A percentile compares a stretch with the other conserved stretches of the same genome.
Evolutionary conservation across 2,329 filamentous ascomycete species (phyloP).

Genomic region (Colletotrichum sp.): DNA sequence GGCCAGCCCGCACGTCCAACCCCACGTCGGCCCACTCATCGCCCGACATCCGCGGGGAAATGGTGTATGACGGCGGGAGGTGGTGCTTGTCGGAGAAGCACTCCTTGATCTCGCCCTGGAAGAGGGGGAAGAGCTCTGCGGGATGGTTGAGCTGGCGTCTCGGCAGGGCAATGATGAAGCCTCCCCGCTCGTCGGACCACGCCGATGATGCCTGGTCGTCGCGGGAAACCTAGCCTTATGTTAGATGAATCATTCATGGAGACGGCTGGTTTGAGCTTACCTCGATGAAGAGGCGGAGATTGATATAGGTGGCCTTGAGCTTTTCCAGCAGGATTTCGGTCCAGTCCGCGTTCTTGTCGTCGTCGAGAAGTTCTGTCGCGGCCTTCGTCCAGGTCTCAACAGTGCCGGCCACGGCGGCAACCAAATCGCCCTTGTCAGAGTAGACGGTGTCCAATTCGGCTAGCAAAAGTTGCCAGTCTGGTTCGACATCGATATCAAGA

Average conservation of each 20-base stretch:
- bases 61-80: background rate
- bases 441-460: constrained; percentile 41
- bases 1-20: constrained; percentile 33
- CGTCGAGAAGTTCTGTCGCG: constrained; percentile 46
- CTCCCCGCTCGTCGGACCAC: constrained; percentile 40
- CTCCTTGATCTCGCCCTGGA: constrained; percentile 37
- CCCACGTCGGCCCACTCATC: constrained; percentile 53
- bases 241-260: background rate
- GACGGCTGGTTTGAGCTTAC: constrained; percentile 25
- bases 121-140: constrained; percentile 38
- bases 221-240: constrained; percentile 23
- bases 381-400: constrained; percentile 45
- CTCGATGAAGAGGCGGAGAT: constrained; percentile 41
- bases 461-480: constrained; percentile 49
- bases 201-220: constrained; percentile 33
- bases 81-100: constrained; percentile 35
- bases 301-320: constrained; percentile 23
- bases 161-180: constrained; percentile 45
- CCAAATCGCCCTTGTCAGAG: constrained; percentile 44
- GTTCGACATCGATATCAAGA: constrained; percentile 40
- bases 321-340: constrained; percentile 46
- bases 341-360: constrained; percentile 43
- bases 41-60: background rate
- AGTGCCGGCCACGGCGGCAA: constrained; percentile 37
- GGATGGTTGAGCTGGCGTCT: constrained; percentile 33